Evolutionary conservation across 2,329 filamentous ascomycete species (phyloP).

Genomic region (Nigrograna mackinnonii): DNA sequence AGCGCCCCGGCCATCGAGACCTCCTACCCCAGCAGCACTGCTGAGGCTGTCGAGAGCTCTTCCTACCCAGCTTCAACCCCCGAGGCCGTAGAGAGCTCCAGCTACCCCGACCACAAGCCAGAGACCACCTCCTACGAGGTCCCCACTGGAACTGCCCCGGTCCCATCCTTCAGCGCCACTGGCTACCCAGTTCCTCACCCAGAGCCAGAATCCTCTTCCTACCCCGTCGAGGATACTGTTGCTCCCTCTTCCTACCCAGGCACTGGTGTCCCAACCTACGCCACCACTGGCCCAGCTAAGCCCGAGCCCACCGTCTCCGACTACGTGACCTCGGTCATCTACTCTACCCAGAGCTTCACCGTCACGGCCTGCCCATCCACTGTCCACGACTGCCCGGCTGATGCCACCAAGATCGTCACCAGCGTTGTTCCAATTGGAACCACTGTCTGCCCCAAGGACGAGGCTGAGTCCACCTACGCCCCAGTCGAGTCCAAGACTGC

Average conservation of each 20-base stretch:
- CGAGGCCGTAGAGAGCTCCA: not conserved
- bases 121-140: not conserved
- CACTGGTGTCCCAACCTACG: conserved; percentile 6
- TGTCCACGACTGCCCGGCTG: conserved; percentile 42
- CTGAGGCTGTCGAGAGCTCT: conserved; percentile 13
- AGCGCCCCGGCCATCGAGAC: not conserved
- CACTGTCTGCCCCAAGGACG: conserved; percentile 44
- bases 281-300: conserved; percentile 2
- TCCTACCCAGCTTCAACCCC: conserved; percentile 1
- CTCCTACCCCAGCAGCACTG: conserved; percentile 10
- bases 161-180: no score
- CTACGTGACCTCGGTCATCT: conserved; percentile 47
- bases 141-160: conserved; percentile 1
- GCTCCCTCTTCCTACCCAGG: conserved; percentile 6
- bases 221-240: conserved; percentile 2
- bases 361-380: conserved; percentile 40
- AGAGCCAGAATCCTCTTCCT: no score
- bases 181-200: conserved; percentile 1
- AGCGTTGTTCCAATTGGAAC: conserved; percentile 45
- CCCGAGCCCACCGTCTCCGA: conserved; percentile 41
- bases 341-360: conserved; percentile 48
- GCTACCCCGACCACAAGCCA: not conserved
- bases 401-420: conserved; percentile 41
- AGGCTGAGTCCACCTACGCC: conserved; percentile 13
- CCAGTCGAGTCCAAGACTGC: conserved; percentile 6